Evolutionary conservation across 768 basidiomycete species (phyloP).

Genomic region (button mushroom (Agaricus bisporus)): DNA sequence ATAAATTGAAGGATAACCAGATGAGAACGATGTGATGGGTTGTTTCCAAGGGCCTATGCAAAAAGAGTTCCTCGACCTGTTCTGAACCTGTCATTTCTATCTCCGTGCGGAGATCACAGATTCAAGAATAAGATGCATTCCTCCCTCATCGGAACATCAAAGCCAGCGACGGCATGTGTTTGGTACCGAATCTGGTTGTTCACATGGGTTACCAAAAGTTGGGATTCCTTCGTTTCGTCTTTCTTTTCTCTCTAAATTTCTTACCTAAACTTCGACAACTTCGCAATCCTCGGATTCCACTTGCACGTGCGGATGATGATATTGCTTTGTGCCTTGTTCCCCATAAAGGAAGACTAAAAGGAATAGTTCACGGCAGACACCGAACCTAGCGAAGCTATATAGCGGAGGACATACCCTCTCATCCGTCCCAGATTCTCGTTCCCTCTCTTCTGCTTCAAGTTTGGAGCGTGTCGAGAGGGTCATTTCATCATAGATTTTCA

Average conservation of each 20-base stretch:
- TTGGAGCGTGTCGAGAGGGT: constrained; percentile 1
- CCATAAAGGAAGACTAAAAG: constrained; percentile 12
- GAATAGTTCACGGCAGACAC: constrained; percentile 2
- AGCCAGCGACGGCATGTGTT: constrained; percentile 30
- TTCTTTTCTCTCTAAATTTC: background rate
- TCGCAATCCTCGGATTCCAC: constrained; percentile 15
- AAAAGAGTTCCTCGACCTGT: constrained; percentile 24
- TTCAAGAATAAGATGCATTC: constrained; percentile 13
- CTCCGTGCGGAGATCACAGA: constrained; percentile 17
- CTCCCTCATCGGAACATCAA: constrained; percentile 35
- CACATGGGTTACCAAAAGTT: constrained; percentile 13
- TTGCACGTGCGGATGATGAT: background rate
- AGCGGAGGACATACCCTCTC: background rate
- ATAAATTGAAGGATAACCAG: constrained; percentile 29
- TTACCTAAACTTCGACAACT: constrained; percentile 19
- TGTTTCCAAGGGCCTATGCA: constrained; percentile 39
- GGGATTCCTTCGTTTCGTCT: constrained; percentile 1
- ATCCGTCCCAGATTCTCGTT: constrained; percentile 1
- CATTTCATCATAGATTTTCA: background rate
- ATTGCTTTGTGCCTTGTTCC: constrained; percentile 16
- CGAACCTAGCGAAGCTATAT: constrained; percentile 4
- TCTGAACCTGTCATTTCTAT: constrained; percentile 17
- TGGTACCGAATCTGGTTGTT: constrained; percentile 23
- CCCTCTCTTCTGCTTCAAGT: constrained; percentile 1
- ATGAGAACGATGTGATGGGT: constrained; percentile 34